phyloP scores from a whole-genome alignment of 306 rosid genomes.

The Aeschynomene evenia region DNA sequence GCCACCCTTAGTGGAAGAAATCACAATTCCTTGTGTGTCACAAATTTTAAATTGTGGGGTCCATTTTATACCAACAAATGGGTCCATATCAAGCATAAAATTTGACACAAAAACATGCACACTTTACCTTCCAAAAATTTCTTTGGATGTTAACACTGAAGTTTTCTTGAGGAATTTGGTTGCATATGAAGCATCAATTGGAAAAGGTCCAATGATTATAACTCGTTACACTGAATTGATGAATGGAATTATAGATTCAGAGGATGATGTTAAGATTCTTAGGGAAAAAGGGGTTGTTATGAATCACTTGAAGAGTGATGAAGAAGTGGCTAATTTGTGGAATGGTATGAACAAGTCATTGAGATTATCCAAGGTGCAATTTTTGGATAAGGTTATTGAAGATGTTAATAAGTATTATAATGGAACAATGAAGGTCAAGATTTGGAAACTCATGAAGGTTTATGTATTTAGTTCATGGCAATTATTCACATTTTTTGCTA shows the following conservation, averaged over 20 bases:
- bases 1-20: constrained; percentile 69
- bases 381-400: constrained; percentile 67
- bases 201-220: constrained; percentile 60
- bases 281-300: constrained; percentile 53
- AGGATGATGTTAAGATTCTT: constrained; percentile 57
- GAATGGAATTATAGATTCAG: constrained; percentile 78
- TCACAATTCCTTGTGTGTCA: constrained; percentile 61
- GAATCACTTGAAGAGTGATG: constrained; percentile 67
- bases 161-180: constrained; percentile 61
- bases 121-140: constrained; percentile 54
- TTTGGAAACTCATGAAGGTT: constrained; percentile 42
- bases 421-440: constrained; percentile 59
- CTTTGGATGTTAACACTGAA: constrained; percentile 56
- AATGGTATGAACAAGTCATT: constrained; percentile 75
- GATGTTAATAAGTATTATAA: constrained; percentile 66
- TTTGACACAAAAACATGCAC: constrained; percentile 47
- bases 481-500: constrained; percentile 55
- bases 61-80: constrained; percentile 42
- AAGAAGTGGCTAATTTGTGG: constrained; percentile 61
- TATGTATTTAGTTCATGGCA: constrained; percentile 67
- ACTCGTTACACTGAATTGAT: constrained; percentile 64
- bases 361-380: constrained; percentile 59
- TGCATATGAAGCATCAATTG: constrained; percentile 68
- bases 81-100: constrained; percentile 42
- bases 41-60: constrained; percentile 49